phyloP scores from a whole-genome alignment of 2,329 filamentous ascomycete species.

The Colletotrichum camelliae region DNA sequence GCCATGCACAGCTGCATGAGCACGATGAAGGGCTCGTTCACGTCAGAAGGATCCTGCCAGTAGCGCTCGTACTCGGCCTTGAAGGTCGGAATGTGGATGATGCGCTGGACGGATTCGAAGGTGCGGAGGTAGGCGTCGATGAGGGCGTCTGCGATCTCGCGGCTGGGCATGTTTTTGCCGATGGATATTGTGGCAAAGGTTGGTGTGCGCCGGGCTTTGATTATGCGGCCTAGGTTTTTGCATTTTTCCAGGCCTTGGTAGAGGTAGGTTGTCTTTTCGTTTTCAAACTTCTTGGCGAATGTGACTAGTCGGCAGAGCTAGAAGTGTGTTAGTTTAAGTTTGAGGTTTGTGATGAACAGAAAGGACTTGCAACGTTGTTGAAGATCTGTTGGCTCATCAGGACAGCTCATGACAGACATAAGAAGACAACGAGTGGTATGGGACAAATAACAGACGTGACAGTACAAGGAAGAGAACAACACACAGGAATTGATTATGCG shows the following conservation, averaged over 20 bases:
- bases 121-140: constrained; percentile 60
- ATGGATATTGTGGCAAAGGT: constrained; percentile 38
- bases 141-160: constrained; percentile 52
- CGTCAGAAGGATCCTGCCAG: constrained; percentile 47
- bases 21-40: constrained; percentile 52
- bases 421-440: too few relatives aligned
- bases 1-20: constrained; percentile 60
- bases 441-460: too few relatives aligned
- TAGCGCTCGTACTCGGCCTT: constrained; percentile 56
- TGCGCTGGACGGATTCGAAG: constrained; percentile 60
- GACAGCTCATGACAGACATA: too few relatives aligned
- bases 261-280: constrained; percentile 33
- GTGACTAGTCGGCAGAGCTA: constrained; percentile 29
- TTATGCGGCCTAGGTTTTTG: constrained; percentile 44
- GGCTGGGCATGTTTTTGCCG: constrained; percentile 43
- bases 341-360: background rate
- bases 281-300: constrained; percentile 25
- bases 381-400: background rate
- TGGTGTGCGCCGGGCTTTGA: constrained; percentile 46
- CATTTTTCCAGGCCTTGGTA: constrained; percentile 39
- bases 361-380: background rate
- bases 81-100: constrained; percentile 65
- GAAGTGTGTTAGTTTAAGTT: background rate
- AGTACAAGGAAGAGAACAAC: too few relatives aligned
- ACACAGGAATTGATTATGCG: too few relatives aligned